Conservation (phyloP, 2,329 filamentous ascomycete genomes). For the Epichloe gansuensis region DNA sequence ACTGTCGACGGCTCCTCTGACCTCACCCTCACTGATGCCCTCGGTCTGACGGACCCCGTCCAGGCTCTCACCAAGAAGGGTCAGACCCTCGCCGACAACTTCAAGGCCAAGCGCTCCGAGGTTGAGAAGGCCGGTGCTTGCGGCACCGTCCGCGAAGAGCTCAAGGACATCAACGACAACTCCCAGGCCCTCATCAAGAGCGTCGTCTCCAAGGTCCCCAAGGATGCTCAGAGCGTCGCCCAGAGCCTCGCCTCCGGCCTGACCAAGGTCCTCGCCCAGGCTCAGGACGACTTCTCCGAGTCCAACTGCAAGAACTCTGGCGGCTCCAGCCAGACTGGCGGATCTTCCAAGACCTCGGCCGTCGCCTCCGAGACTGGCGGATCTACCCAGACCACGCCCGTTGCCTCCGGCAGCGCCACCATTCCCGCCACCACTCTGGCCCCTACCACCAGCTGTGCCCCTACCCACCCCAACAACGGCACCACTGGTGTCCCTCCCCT, state of each 20-base stretch:
- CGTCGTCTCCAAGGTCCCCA: conserved; percentile 18
- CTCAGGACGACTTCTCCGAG: conserved; percentile 15
- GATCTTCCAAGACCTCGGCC: background rate
- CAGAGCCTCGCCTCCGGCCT: conserved; percentile 14
- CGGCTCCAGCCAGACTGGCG: background rate
- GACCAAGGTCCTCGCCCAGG: conserved; percentile 12
- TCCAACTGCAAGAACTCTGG: conserved; percentile 18
- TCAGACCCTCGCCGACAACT: conserved; percentile 13
- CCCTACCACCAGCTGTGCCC: conserved; percentile 1
- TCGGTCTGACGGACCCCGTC: conserved; percentile 10
- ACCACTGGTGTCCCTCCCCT: conserved; percentile 1
- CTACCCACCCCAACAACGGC: conserved; percentile 4
- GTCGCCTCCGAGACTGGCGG: background rate
- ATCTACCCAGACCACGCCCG: background rate
- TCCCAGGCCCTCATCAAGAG: conserved; percentile 18
- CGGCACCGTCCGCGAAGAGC: conserved; percentile 13
- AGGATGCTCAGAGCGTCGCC: conserved; percentile 17
- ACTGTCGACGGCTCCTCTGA: conserved; percentile 8
- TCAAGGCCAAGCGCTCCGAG: conserved; percentile 16
- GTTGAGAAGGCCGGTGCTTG: conserved; percentile 19
- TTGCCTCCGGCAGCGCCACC: background rate
- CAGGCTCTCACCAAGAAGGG: conserved; percentile 15
- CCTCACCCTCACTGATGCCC: conserved; percentile 9
- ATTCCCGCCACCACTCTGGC: conserved; percentile 1
- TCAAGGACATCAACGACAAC: conserved; percentile 13